phyloP scores from a whole-genome alignment of 78 protist species.

The Chrysochromulina parva region DNA sequence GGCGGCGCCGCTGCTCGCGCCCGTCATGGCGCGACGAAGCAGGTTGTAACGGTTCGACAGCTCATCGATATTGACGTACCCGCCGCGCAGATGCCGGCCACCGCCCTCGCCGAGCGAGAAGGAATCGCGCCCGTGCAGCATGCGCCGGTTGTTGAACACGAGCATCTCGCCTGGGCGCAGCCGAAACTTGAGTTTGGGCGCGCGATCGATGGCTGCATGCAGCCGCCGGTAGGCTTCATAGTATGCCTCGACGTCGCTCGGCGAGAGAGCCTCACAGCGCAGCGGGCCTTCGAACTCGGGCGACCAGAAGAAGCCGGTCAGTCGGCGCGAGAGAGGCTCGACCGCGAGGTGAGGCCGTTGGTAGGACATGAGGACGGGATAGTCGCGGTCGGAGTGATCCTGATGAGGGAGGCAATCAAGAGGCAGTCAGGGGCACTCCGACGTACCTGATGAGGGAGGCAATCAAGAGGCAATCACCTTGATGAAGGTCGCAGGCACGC shows the following conservation, averaged over 20 bases:
- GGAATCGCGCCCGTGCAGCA: not conserved
- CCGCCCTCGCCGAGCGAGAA: not conserved
- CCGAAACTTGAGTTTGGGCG: not conserved
- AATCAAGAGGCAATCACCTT: not conserved
- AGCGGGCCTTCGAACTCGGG: conserved; percentile 46
- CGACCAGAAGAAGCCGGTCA: conserved; percentile 25
- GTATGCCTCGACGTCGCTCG: not conserved
- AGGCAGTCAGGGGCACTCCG: too few species aligned
- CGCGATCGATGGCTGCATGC: not conserved
- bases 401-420: not conserved
- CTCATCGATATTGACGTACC: conserved; percentile 37
- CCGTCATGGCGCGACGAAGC: too few species aligned
- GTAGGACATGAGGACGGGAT: conserved; percentile 27
- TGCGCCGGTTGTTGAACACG: conserved; percentile 16
- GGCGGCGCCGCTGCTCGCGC: too few species aligned
- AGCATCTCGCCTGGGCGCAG: not conserved
- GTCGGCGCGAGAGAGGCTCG: not conserved
- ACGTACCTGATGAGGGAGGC: too few species aligned
- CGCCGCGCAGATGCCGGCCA: not conserved
- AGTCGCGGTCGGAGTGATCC: not conserved
- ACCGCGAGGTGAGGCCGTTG: conserved; percentile 27
- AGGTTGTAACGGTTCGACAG: not conserved
- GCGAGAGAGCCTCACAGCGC: not conserved
- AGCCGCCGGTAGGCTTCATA: not conserved
- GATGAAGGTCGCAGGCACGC: conserved; percentile 36